Conservation (phyloP, 192 early-diverging fungal genomes). For the Coemansia sp. region DNA sequence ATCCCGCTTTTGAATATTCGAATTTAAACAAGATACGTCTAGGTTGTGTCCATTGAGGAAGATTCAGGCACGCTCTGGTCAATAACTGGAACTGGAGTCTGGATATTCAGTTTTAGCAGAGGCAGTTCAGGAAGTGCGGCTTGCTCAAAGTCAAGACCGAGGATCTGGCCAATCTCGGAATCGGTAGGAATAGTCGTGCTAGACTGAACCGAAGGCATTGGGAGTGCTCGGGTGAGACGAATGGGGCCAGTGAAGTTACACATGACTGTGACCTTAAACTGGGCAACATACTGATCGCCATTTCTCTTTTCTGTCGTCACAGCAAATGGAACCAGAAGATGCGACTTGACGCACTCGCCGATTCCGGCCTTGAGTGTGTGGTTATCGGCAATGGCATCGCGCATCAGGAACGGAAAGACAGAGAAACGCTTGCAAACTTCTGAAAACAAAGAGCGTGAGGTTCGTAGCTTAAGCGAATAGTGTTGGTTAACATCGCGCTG, state of each 20-base stretch:
- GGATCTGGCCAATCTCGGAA: constrained; percentile 47
- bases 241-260: constrained; percentile 60
- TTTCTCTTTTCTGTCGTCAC: constrained; percentile 56
- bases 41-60: constrained; percentile 30
- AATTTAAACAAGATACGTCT: constrained; percentile 1
- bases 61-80: background rate
- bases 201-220: constrained; percentile 79
- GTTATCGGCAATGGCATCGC: constrained; percentile 38
- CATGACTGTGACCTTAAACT: constrained; percentile 73
- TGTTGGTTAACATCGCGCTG: constrained; percentile 70
- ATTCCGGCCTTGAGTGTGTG: constrained; percentile 58
- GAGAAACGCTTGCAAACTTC: constrained; percentile 60
- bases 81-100: constrained; percentile 13
- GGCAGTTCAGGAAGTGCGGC: constrained; percentile 41
- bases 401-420: constrained; percentile 75
- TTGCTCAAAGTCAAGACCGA: constrained; percentile 35
- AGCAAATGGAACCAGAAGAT: constrained; percentile 63
- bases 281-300: constrained; percentile 59
- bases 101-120: constrained; percentile 30
- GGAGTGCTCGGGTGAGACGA: constrained; percentile 61
- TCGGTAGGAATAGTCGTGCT: constrained; percentile 53
- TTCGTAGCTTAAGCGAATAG: constrained; percentile 69
- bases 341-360: constrained; percentile 62
- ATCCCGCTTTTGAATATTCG: too few relatives aligned
- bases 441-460: constrained; percentile 57